Base-by-base conservation (phyloP, 352 stramenopile genomes). In the Globisporangium ultimum region DNA sequence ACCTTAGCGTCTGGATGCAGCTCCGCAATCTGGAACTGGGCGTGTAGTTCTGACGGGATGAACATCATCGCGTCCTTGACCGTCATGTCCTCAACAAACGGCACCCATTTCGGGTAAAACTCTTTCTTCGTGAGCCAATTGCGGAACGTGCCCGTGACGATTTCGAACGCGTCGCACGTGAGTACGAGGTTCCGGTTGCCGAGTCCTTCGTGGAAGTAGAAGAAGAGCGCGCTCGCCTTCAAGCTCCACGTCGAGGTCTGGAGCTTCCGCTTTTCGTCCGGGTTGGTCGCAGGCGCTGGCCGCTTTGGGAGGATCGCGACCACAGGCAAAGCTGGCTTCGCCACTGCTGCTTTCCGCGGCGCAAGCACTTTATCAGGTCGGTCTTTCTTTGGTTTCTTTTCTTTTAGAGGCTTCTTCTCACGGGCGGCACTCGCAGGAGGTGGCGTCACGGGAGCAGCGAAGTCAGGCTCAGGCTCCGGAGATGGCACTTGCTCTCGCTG, bases 71-170 rank as follows among this genome's bases (percentile, higher is more conserved):
- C 40, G 40, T 45, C 40, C 17, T 45, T 45, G 13, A 45, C 13
- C 40, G 40, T 45, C 40, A 45, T 45, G 3, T 45, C 40, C 17
- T 45, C 40, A 10, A 45, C 40, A n/a, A 45, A 45, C 3, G 40
- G 40, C 40, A 45, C 40, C 40, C 40, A 45, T n/a, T 45, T 45
- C 40, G 40, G 40, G 40, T 45, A 45, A n/a, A 45, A 45, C 40
- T 45, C 40, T 45, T 45, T 45, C 40, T 45, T 45, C 17, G 40
- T 45, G 40, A 45, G 40, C 40, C 40, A 45, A 45, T 45, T 45
- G 12, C 40, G 40, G 40, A 45, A 45, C 40, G 40, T 45, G 40
- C 40, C 40, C 13, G 40, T 45, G 40, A 45, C 17, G 40, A 45
- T 45, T 8, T 45, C 40, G 17, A 45, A 45, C 40, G 40, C 40